A percentile compares a stretch with the other conserved stretches of the same genome.
phyloP scores from a whole-genome alignment of 257 asterid species.

The Striga asiatica region DNA sequence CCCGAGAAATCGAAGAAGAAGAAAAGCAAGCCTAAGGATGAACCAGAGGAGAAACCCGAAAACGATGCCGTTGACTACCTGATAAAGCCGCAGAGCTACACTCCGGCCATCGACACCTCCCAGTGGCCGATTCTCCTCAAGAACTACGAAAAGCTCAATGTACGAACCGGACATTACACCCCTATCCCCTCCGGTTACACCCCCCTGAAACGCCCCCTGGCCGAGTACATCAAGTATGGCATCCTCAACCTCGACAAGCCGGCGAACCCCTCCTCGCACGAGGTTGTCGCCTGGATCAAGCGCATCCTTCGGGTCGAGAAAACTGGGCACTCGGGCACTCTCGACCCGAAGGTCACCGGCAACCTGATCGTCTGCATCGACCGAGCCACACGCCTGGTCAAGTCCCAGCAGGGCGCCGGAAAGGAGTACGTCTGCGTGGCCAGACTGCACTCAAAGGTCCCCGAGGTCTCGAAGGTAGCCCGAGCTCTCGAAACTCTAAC shows the following conservation, averaged over 20 bases:
- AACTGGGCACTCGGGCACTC: conserved; percentile 92
- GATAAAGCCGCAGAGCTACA: conserved; percentile 75
- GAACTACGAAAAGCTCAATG: conserved; percentile 71
- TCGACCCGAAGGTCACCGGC: conserved; percentile 93
- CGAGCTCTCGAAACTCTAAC: conserved; percentile 78
- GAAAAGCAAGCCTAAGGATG: conserved; percentile 33
- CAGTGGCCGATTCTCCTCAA: conserved; percentile 89
- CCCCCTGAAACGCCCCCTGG: conserved; percentile 70
- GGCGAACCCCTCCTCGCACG: conserved; percentile 87
- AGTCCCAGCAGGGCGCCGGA: conserved; percentile 96
- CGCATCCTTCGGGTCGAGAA: conserved; percentile 78
- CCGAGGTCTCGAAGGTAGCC: conserved; percentile 65
- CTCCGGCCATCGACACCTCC: conserved; percentile 77
- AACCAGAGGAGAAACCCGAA: background rate
- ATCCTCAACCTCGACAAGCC: conserved; percentile 78
- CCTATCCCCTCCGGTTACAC: conserved; percentile 82
- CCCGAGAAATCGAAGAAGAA: conserved; percentile 67
- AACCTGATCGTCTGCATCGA: conserved; percentile 86
- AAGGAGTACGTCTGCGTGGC: conserved; percentile 89
- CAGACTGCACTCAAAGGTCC: conserved; percentile 65
- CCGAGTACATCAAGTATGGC: conserved; percentile 77
- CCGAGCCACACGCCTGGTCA: conserved; percentile 86
- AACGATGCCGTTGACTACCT: conserved; percentile 32
- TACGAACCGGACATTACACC: conserved; percentile 93
- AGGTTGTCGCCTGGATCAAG: conserved; percentile 93